Evolutionary conservation across 768 basidiomycete genomes (phyloP).

Genomic region (Phaeotremella fagi): DNA sequence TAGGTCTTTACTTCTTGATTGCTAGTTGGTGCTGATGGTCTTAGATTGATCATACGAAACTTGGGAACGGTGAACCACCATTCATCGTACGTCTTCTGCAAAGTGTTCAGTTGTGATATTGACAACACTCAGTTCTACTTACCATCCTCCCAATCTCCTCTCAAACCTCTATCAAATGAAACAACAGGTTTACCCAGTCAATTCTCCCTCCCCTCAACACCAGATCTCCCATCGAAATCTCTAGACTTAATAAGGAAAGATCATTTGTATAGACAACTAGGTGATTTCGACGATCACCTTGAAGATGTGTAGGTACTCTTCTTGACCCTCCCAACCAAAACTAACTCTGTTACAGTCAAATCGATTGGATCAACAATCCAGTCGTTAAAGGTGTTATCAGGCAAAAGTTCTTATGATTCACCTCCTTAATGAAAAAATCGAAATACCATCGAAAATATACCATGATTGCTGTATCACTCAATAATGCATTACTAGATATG

Average conservation of each 20-base stretch:
- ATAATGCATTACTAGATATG: neutral
- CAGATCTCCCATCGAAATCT: neutral
- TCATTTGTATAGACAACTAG: constrained; percentile 15
- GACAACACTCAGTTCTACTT: constrained; percentile 5
- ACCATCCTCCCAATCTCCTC: constrained; percentile 2
- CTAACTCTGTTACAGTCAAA: neutral
- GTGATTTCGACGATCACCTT: constrained; percentile 35
- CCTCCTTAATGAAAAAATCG: neutral
- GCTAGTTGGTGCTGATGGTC: neutral
- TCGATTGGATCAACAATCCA: constrained; percentile 4
- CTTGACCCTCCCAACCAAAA: neutral
- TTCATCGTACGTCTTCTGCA: constrained; percentile 13
- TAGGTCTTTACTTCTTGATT: constrained; percentile 9
- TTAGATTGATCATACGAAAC: constrained; percentile 13
- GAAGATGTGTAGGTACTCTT: constrained; percentile 30
- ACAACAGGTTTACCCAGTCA: neutral
- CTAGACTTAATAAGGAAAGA: constrained; percentile 11
- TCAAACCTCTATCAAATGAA: neutral
- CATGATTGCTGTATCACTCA: neutral
- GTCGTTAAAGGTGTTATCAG: constrained; percentile 3
- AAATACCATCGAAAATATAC: neutral
- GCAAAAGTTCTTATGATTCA: neutral
- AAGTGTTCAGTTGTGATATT: too few relatives aligned
- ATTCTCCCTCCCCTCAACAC: neutral
- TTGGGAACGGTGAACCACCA: constrained; percentile 11